Percentiles rank a stretch among this genome's conserved stretches.
Conservation (phyloP, 2,329 filamentous ascomycete species). For the Lachnellula arida region DNA sequence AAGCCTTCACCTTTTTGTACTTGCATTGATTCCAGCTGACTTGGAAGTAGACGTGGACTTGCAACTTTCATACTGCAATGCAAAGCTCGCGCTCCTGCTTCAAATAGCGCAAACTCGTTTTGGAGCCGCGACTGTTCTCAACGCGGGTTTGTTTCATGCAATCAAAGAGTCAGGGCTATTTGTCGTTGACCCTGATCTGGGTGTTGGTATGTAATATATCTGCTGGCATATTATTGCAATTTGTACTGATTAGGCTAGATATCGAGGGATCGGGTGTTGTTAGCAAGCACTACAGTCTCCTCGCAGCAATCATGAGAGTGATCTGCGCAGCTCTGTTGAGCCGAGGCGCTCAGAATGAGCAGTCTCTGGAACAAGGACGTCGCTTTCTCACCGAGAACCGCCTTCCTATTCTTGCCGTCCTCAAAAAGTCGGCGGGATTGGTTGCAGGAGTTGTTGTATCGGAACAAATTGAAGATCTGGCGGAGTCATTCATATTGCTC, state of each 20-base stretch:
- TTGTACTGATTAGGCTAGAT: conserved; percentile 21
- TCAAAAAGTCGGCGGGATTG: conserved; percentile 84
- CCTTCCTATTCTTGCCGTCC: conserved; percentile 77
- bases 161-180: conserved; percentile 83
- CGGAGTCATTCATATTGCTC: conserved; percentile 79
- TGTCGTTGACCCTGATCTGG: conserved; percentile 84
- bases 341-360: conserved; percentile 74
- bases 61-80: conserved; percentile 49
- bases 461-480: conserved; percentile 67
- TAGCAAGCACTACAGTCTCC: conserved; percentile 60
- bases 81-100: conserved; percentile 76
- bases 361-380: conserved; percentile 66
- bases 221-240: conserved; percentile 1
- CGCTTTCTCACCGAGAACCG: conserved; percentile 79
- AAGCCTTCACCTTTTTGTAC: conserved; percentile 26
- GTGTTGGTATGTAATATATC: conserved; percentile 53
- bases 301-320: conserved; percentile 75
- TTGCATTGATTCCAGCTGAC: conserved; percentile 9
- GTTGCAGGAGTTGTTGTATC: conserved; percentile 44
- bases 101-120: conserved; percentile 76
- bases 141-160: conserved; percentile 79
- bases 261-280: conserved; percentile 25
- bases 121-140: conserved; percentile 84
- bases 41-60: conserved; percentile 32
- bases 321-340: conserved; percentile 77